A percentile compares a stretch with the other conserved stretches of the same genome.
phyloP scores from a whole-genome alignment of 106 monocot genomes.

The Phalaenopsis aphrodite region DNA sequence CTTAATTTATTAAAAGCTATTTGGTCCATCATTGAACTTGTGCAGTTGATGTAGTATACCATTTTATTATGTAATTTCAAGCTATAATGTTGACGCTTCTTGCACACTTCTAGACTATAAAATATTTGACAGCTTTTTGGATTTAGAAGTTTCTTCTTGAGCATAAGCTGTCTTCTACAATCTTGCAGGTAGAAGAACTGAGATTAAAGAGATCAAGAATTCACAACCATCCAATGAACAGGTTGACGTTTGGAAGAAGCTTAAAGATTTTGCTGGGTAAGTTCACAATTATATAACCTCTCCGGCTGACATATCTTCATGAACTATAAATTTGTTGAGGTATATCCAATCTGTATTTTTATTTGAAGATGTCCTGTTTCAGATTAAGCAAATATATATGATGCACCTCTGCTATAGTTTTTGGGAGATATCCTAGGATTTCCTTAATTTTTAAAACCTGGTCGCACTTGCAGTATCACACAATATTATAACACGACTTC shows the following conservation, averaged over 20 bases:
- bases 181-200: conserved; percentile 27
- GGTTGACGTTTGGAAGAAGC: conserved; percentile 44
- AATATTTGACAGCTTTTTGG: not conserved
- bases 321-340: not conserved
- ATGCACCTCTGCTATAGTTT: not conserved
- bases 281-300: not conserved
- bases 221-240: conserved; percentile 22
- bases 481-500: not conserved
- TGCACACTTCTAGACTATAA: not conserved
- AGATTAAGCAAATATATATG: not conserved
- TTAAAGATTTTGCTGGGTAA: conserved; percentile 66
- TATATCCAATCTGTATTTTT: not conserved
- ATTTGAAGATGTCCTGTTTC: not conserved
- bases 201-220: conserved; percentile 22
- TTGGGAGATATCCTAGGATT: not conserved
- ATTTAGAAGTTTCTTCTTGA: not conserved
- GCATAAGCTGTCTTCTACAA: not conserved
- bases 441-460: not conserved
- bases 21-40: not conserved
- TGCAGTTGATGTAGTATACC: not conserved
- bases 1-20: not conserved
- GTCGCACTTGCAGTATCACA: not conserved
- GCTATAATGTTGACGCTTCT: not conserved
- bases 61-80: not conserved
- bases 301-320: not conserved